A percentile compares a stretch with the other conserved stretches of the same genome.
phyloP scores from a whole-genome alignment of 1,139 yeast genomes.

The Wickerhamomyces sp. region DNA sequence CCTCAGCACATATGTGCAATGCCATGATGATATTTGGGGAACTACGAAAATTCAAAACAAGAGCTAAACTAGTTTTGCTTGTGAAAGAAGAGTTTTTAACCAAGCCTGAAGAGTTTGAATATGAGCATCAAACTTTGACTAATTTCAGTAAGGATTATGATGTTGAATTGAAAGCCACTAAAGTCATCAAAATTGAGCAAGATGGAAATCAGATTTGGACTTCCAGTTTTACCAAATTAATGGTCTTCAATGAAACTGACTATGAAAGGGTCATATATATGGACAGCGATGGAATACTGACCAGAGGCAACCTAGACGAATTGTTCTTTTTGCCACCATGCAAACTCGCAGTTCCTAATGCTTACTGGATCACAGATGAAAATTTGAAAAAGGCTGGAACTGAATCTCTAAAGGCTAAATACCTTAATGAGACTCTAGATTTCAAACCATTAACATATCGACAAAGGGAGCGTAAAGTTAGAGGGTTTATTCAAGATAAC shows the following conservation, averaged over 20 bases:
- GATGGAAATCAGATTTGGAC: conserved; percentile 38
- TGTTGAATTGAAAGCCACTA: conserved; percentile 22
- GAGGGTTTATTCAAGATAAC: conserved; percentile 2
- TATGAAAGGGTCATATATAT: conserved; percentile 43
- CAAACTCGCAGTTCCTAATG: conserved; percentile 30
- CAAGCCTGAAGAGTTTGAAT: conserved; percentile 12
- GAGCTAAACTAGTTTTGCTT: conserved; percentile 38
- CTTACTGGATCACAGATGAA: conserved; percentile 25
- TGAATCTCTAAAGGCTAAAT: conserved; percentile 3
- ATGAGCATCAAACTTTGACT: conserved; percentile 15
- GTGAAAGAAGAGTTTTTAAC: conserved; percentile 24
- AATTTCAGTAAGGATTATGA: conserved; percentile 22
- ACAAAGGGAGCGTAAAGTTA: conserved; percentile 9
- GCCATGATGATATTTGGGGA: conserved; percentile 37
- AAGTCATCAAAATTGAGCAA: conserved; percentile 25
- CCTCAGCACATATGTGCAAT: conserved; percentile 37
- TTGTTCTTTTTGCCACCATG: conserved; percentile 41
- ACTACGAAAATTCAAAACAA: conserved; percentile 30
- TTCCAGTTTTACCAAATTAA: conserved; percentile 50
- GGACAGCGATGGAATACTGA: conserved; percentile 35
- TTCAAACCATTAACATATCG: conserved; percentile 13
- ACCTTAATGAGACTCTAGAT: conserved; percentile 7
- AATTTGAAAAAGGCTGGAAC: conserved; percentile 3
- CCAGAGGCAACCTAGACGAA: conserved; percentile 38
- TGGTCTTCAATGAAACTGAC: conserved; percentile 45